Base-by-base conservation (phyloP, 495 filamentous ascomycete genomes). In the Neurospora sp. region DNA sequence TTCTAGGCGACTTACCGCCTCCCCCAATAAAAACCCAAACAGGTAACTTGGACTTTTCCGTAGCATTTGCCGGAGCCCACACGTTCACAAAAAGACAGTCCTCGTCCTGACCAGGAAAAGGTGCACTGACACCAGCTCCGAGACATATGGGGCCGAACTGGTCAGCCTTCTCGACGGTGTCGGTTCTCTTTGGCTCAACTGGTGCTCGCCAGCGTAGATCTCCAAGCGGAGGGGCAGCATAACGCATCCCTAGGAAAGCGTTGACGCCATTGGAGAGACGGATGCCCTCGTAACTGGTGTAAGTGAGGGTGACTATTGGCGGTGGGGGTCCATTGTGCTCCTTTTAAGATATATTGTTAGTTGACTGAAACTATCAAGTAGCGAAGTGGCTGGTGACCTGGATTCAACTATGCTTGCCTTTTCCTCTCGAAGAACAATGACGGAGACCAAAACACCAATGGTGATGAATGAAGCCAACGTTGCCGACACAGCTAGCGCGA, bases 21-120 rank as follows among this genome's bases (percentile, higher is more conserved):
- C 92, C 92, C 76, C 92, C 90, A 69, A 94, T 91, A 74, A 88
- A 93, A 68, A 93, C 85, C 82, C 86, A 93, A 3, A 94, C 91
- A 0, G 91, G 91, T 3, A 92, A 80, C 27, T 84, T 87, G 0
- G 82, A 85, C 5, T 73, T 69, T 0, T 71, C 68, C 3, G 83
- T 88, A 0, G 87, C 85, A 39, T 85, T 84, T 0, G 86, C 79
- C 3, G 92, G 92, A 5, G 91, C 87, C 81, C 88, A 93, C n/a
- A 95, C 86, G 74, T 94, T 90, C 12, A 89, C 83, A 73, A 90
- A 93, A 2, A 95, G 86, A 78, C 92, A 94, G 74, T 95, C 92
- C 77, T 95, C 92, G 16, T 85, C 85, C 44, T 85, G 81, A 1
- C 73, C 81, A 6, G 14, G n/a, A 8, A 39, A 20, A 75, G 86